phyloP scores from a whole-genome alignment of 768 basidiomycete species.

The Rhodotorula kratochvilovae region DNA sequence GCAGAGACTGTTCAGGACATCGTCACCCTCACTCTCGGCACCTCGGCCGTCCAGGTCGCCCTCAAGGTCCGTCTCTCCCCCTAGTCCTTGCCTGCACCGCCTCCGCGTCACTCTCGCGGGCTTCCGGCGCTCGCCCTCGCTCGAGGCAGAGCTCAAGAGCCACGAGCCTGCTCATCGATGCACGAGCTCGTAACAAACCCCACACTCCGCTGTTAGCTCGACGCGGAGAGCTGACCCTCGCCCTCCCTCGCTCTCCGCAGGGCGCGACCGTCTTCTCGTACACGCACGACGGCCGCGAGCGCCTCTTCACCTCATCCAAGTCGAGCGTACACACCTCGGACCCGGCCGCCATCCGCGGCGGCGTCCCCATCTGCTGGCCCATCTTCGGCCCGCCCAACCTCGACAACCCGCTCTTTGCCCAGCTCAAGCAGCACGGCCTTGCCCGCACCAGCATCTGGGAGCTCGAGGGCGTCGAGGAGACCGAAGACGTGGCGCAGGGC shows the following conservation, averaged over 20 bases:
- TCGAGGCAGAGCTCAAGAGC: no score
- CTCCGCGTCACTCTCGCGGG: neutral
- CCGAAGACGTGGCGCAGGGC: constrained; percentile 59
- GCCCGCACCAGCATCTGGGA: constrained; percentile 74
- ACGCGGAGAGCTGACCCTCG: no score
- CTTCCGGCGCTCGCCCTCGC: neutral
- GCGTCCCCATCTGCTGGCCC: constrained; percentile 43
- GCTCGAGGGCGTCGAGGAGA: constrained; percentile 51
- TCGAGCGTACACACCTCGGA: constrained; percentile 11
- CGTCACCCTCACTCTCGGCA: constrained; percentile 15
- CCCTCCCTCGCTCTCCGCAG: neutral
- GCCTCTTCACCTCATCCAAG: constrained; percentile 37
- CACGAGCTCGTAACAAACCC: no score
- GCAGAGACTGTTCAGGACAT: neutral
- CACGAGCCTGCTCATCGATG: no score
- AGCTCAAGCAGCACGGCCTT: constrained; percentile 83
- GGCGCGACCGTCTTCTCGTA: constrained; percentile 40
- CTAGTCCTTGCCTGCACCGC: neutral
- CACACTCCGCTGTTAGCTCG: no score
- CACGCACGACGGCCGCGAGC: constrained; percentile 22
- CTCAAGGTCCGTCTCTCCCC: constrained; percentile 9
- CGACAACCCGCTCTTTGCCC: constrained; percentile 59
- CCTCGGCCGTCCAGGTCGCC: constrained; percentile 8
- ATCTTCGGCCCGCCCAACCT: constrained; percentile 78
- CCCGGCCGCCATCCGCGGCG: constrained; percentile 40